phyloP scores from a whole-genome alignment of 1,284 basidiomycete genomes.

The Vanrija humicola region DNA sequence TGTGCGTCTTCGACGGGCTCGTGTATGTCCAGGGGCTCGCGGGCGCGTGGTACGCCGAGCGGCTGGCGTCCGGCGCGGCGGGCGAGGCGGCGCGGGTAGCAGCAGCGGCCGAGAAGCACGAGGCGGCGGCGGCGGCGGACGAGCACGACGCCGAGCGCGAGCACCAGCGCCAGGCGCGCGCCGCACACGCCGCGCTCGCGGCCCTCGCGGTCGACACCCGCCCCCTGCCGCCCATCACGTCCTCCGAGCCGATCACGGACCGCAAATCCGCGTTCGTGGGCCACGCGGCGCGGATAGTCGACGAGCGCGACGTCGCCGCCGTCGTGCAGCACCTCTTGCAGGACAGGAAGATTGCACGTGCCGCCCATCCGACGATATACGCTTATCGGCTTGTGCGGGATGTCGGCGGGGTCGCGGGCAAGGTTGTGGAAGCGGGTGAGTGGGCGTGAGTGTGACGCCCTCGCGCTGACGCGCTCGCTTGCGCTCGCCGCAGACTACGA shows the following conservation, averaged over 20 bases:
- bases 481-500: constrained; percentile 66
- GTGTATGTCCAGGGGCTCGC: constrained; percentile 69
- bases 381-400: constrained; percentile 56
- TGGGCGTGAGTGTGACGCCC: no score
- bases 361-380: constrained; percentile 83
- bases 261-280: constrained; percentile 80
- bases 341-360: constrained; percentile 58
- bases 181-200: not conserved
- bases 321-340: constrained; percentile 68
- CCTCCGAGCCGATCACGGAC: constrained; percentile 73
- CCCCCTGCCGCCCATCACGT: constrained; percentile 52
- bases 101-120: no score
- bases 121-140: no score
- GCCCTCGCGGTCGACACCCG: not conserved
- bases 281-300: constrained; percentile 69
- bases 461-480: not conserved
- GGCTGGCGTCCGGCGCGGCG: constrained; percentile 57
- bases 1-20: constrained; percentile 84
- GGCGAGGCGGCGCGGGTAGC: constrained; percentile 60
- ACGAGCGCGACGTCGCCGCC: constrained; percentile 70
- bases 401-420: constrained; percentile 36
- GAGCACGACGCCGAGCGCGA: not conserved
- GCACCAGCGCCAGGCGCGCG: constrained; percentile 1
- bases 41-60: constrained; percentile 66
- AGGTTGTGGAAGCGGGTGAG: constrained; percentile 39